Conservation (phyloP, 2,329 filamentous ascomycete species). For the Aspergillus fijiensis region DNA sequence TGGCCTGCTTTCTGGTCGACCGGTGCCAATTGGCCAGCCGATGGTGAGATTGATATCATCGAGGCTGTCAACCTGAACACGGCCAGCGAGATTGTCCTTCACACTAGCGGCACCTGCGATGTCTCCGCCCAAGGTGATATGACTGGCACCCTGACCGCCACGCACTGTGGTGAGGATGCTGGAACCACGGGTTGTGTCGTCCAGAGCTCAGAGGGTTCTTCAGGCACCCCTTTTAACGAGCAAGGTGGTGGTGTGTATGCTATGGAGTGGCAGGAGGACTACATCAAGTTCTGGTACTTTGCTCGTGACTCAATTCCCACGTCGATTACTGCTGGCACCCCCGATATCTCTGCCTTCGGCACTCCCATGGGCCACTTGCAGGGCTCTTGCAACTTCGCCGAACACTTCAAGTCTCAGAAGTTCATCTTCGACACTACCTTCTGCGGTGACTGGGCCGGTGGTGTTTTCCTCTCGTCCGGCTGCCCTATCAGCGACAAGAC, state of each 20-base stretch:
- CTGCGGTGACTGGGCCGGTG: slow-evolving; percentile 57
- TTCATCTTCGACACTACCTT: slow-evolving; percentile 55
- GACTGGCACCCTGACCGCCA: slow-evolving; percentile 49
- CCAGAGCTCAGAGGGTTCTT: slow-evolving; percentile 42
- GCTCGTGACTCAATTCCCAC: slow-evolving; percentile 44
- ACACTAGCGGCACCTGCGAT: slow-evolving; percentile 48
- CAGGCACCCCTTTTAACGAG: slow-evolving; percentile 56
- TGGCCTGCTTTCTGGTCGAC: slow-evolving; percentile 54
- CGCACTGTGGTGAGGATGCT: slow-evolving; percentile 49
- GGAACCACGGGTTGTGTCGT: slow-evolving; percentile 44
- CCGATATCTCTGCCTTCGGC: slow-evolving; percentile 49
- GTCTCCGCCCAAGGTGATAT: slow-evolving; percentile 46
- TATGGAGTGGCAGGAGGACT: slow-evolving; percentile 47
- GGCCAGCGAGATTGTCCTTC: slow-evolving; percentile 49
- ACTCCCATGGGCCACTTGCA: slow-evolving; percentile 47
- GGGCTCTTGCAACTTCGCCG: slow-evolving; percentile 42
- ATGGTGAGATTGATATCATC: slow-evolving; percentile 54
- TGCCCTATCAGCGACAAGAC: slow-evolving; percentile 60
- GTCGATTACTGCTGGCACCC: slow-evolving; percentile 45
- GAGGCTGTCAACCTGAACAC: slow-evolving; percentile 51
- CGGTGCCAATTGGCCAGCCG: slow-evolving; percentile 42
- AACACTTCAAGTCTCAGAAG: slow-evolving; percentile 42
- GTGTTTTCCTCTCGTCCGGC: slow-evolving; percentile 47
- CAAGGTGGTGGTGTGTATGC: slow-evolving; percentile 52
- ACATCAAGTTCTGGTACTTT: slow-evolving; percentile 56